These are phyloP conservation scores for Cylindrotheca closterium DNA, from an alignment of 108 stramenopile species.

Conservation along the genomic window DNA sequence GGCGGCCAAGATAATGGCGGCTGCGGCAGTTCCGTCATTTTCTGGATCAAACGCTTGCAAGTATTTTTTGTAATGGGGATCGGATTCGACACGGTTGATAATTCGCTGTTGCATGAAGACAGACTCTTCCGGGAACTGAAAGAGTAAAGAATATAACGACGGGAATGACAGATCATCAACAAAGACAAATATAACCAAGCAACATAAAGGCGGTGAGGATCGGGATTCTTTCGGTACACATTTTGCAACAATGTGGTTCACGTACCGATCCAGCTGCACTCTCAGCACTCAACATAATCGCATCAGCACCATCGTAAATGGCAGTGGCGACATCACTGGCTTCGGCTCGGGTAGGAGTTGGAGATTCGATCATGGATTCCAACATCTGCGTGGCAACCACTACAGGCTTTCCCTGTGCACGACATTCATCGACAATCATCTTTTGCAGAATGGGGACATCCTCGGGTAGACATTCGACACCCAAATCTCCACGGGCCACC, in stretches of 20 bases:
- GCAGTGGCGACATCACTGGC: slow-evolving; percentile 98
- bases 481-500: slow-evolving; percentile 86
- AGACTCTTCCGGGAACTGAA: slow-evolving; percentile 53
- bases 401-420: slow-evolving; percentile 91
- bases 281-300: slow-evolving; percentile 97
- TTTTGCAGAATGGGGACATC: slow-evolving; percentile 97
- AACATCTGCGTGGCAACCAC: slow-evolving; percentile 99
- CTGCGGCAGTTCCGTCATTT: slow-evolving; percentile 51
- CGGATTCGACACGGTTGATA: slow-evolving; percentile 79
- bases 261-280: slow-evolving; percentile 80
- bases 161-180: neutral
- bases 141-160: too few relatives aligned
- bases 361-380: slow-evolving; percentile 96
- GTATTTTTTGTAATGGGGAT: slow-evolving; percentile 48
- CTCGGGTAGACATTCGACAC: slow-evolving; percentile 90
- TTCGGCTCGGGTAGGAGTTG: slow-evolving; percentile 97
- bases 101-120: slow-evolving; percentile 87
- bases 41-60: slow-evolving; percentile 31
- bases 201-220: too few relatives aligned
- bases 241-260: neutral
- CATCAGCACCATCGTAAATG: slow-evolving; percentile 97
- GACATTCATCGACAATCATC: slow-evolving; percentile 94
- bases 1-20: slow-evolving; percentile 76
- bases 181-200: neutral
- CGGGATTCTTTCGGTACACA: too few relatives aligned